phyloP scores from a whole-genome alignment of 2,329 filamentous ascomycete genomes.

The Emericellopsis cladophorae region DNA sequence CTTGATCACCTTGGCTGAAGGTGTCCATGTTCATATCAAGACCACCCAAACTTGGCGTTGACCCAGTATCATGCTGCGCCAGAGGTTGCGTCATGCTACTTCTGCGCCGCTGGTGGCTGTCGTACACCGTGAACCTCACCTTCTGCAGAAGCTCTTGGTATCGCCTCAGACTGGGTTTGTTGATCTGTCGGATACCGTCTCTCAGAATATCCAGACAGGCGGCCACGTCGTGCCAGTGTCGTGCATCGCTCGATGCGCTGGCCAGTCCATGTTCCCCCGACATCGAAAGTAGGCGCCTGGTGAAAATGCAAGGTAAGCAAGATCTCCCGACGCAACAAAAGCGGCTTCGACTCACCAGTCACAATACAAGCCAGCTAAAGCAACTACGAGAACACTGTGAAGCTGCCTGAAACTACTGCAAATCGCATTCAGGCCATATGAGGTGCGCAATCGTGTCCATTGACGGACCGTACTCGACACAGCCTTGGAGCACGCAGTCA shows the following conservation, averaged over 20 bases:
- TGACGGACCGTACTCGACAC: conserved; percentile 8
- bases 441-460: conserved; percentile 7
- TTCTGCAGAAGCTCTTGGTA: not conserved
- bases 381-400: conserved; percentile 9
- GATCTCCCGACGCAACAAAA: conserved; percentile 11
- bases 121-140: not conserved
- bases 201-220: not conserved
- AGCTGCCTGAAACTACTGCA: conserved; percentile 9
- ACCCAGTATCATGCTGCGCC: not conserved
- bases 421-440: conserved; percentile 7
- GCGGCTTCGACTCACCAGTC: conserved; percentile 7
- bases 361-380: conserved; percentile 10
- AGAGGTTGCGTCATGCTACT: not conserved
- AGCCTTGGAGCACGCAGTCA: conserved; percentile 8
- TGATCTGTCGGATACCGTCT: not conserved
- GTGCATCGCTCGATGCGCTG: not conserved
- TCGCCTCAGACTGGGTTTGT: not conserved
- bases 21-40: not conserved
- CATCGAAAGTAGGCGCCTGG: not conserved
- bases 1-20: not conserved
- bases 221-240: not conserved
- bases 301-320: not conserved
- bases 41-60: not conserved
- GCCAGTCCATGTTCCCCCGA: not conserved
- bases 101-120: not conserved